Evolutionary conservation across 305 asterid genomes (phyloP).

Genomic region (Solanum hybrid): DNA sequence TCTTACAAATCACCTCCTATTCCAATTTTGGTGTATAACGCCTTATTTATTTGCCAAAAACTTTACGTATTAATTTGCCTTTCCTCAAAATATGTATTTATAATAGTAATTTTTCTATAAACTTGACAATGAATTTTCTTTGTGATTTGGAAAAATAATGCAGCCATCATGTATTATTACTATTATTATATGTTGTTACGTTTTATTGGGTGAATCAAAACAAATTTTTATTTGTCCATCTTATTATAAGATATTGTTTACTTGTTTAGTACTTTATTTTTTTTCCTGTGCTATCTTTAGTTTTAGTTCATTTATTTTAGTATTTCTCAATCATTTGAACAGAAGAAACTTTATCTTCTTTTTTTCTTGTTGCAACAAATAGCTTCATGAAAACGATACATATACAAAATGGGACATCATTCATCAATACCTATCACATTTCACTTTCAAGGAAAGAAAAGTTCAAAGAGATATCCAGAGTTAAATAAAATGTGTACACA

Average conservation of each 20-base stretch:
- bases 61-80: not conserved
- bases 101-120: not conserved
- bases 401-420: not conserved
- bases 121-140: not conserved
- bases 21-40: not conserved
- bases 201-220: not conserved
- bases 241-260: not conserved
- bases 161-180: not conserved
- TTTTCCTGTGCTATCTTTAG: not conserved
- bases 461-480: not conserved
- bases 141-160: not conserved
- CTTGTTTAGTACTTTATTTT: not conserved
- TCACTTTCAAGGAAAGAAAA: not conserved
- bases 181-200: not conserved
- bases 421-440: not conserved
- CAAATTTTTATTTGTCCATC: not conserved
- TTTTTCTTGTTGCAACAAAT: not conserved
- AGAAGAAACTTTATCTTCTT: not conserved
- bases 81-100: not conserved
- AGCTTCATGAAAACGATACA: not conserved
- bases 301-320: not conserved
- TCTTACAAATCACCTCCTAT: not conserved
- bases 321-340: not conserved
- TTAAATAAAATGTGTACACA: not conserved
- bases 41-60: not conserved